A percentile compares a stretch with the other conserved stretches of the same genome.
Conservation (phyloP, 148 eudicot species). For the Mesembryanthemum crystallinum region DNA sequence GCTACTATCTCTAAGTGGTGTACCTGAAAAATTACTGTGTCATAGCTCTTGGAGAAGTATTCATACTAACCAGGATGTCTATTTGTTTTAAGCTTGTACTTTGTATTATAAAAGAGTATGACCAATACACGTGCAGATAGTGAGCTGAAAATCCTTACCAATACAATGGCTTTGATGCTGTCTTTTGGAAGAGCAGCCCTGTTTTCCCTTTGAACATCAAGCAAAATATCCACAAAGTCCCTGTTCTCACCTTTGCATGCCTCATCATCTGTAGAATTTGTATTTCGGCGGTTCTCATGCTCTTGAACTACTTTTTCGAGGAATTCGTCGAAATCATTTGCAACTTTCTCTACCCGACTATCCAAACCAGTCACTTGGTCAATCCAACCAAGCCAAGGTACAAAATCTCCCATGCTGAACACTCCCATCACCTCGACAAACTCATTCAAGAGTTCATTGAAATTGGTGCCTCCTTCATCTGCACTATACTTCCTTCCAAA, state of each 20-base stretch:
- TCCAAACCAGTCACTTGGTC: conserved; percentile 33
- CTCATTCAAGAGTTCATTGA: conserved; percentile 19
- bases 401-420: conserved; percentile 33
- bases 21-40: too few species aligned
- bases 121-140: neutral
- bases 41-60: too few species aligned
- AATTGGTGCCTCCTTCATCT: conserved; percentile 12
- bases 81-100: too few species aligned
- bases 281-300: conserved; percentile 5
- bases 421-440: conserved; percentile 21
- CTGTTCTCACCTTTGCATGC: conserved; percentile 1
- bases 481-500: conserved; percentile 35
- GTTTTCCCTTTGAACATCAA: conserved; percentile 29
- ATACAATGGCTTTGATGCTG: conserved; percentile 34
- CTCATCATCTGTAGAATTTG: neutral
- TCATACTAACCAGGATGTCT: too few species aligned
- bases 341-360: conserved; percentile 24
- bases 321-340: conserved; percentile 28
- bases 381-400: conserved; percentile 41
- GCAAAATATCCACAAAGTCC: conserved; percentile 42
- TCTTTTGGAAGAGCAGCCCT: conserved; percentile 31
- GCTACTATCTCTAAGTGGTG: too few species aligned
- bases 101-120: too few species aligned
- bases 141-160: conserved; percentile 21
- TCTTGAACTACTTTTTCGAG: conserved; percentile 33